A percentile compares a stretch with the other conserved stretches of the same genome.
phyloP scores from a whole-genome alignment of 2,329 filamentous ascomycete genomes.

The Paecilomyces variotii region DNA sequence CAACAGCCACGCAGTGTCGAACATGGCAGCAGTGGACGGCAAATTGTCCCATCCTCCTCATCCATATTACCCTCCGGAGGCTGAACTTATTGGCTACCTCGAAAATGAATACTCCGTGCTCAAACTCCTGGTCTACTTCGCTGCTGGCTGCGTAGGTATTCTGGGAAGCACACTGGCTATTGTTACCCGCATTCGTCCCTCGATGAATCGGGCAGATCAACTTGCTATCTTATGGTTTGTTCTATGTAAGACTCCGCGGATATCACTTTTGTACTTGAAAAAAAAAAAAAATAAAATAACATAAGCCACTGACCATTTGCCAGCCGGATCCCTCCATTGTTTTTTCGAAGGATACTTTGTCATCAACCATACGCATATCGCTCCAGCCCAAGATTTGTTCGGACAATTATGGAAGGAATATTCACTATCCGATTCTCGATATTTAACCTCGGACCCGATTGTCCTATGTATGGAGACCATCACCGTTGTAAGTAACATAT shows the following conservation, averaged over 20 bases:
- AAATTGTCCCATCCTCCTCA: slow-evolving; percentile 51
- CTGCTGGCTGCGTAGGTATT: slow-evolving; percentile 47
- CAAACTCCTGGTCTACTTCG: slow-evolving; percentile 54
- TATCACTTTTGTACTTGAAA: background rate
- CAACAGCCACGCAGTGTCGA: background rate
- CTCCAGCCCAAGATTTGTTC: slow-evolving; percentile 61
- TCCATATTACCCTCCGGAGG: slow-evolving; percentile 64
- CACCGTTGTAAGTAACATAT: slow-evolving; percentile 54
- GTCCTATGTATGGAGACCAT: slow-evolving; percentile 82
- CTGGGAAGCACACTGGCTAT: slow-evolving; percentile 50
- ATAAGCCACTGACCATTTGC: background rate
- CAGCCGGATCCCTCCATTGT: slow-evolving; percentile 55
- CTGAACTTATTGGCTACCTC: slow-evolving; percentile 54
- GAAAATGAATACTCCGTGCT: slow-evolving; percentile 57
- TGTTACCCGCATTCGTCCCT: slow-evolving; percentile 46
- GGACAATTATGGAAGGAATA: slow-evolving; percentile 94
- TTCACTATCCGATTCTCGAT: slow-evolving; percentile 75
- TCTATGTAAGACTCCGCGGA: slow-evolving; percentile 46
- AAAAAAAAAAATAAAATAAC: no score
- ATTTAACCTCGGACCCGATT: slow-evolving; percentile 72
- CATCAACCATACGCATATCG: slow-evolving; percentile 57
- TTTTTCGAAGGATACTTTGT: slow-evolving; percentile 85
- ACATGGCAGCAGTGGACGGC: slow-evolving; percentile 6
- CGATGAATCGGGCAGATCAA: slow-evolving; percentile 47
- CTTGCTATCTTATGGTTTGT: slow-evolving; percentile 66